Evolutionary conservation across 768 basidiomycete genomes (phyloP).

Genomic region (Hypholoma fasciculare): DNA sequence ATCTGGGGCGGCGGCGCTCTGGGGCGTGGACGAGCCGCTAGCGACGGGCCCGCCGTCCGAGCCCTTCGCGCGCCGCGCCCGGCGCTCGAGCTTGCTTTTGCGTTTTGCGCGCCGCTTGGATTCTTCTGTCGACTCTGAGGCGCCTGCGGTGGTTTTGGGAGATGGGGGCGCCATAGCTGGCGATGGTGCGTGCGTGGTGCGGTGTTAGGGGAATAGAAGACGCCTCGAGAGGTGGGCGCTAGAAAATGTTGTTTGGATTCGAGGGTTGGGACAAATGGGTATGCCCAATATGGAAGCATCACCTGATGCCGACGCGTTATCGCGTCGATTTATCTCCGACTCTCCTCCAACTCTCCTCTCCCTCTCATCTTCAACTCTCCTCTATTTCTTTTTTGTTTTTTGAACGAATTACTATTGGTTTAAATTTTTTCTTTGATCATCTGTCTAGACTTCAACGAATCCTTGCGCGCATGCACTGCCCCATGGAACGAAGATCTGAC

Average conservation of each 20-base stretch:
- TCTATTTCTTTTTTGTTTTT: no score
- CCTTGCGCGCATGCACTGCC: no score
- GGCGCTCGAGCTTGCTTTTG: conserved; percentile 2
- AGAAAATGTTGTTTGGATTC: background rate
- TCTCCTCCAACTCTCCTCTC: no score
- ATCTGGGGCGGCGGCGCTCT: background rate
- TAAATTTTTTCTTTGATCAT: no score
- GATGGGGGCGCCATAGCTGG: background rate
- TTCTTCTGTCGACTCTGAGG: background rate
- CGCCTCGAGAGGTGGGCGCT: no score
- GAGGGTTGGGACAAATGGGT: background rate
- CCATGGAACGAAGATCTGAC: no score
- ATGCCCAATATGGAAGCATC: background rate
- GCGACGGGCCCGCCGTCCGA: conserved; percentile 12
- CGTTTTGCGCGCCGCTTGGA: background rate
- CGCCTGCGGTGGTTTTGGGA: background rate
- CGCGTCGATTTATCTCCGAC: no score
- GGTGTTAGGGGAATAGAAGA: background rate
- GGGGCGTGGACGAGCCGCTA: conserved; percentile 18
- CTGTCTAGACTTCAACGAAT: no score
- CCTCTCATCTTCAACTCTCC: no score
- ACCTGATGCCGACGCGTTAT: no score
- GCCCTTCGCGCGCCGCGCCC: conserved; percentile 5
- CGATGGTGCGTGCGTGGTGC: background rate
- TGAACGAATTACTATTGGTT: no score